A percentile compares a stretch with the other conserved stretches of the same genome.
phyloP scores from a whole-genome alignment of 2,329 filamentous ascomycete genomes.

The Calonectria pseudoturangicola region DNA sequence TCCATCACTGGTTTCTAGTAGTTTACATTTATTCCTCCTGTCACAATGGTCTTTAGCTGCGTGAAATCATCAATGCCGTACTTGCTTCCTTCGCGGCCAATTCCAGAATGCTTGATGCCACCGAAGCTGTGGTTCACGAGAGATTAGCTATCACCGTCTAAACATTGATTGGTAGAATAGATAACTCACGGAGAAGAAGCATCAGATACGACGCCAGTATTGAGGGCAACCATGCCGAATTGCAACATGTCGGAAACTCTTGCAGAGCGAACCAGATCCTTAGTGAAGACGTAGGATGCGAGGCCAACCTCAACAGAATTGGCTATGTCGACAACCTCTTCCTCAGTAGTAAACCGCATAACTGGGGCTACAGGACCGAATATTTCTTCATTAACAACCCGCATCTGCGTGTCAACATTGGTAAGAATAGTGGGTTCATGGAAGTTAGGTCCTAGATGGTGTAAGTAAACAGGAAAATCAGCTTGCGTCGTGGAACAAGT shows the following conservation, averaged over 20 bases:
- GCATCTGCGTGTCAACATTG: conserved; percentile 75
- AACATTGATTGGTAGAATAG: too few relatives aligned
- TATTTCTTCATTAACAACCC: conserved; percentile 75
- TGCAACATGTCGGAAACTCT: conserved; percentile 5
- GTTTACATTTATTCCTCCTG: background rate
- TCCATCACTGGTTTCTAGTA: background rate
- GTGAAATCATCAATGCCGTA: background rate
- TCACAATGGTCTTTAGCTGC: background rate
- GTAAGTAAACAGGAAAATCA: background rate
- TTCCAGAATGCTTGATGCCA: conserved; percentile 7
- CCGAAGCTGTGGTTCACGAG: background rate
- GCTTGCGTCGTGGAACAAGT: background rate
- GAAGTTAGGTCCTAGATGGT: conserved; percentile 67
- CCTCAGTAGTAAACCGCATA: conserved; percentile 79
- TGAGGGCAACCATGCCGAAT: conserved; percentile 6
- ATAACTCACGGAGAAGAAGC: conserved; percentile 7
- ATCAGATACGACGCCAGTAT: background rate
- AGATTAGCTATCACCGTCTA: background rate
- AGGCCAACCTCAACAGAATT: conserved; percentile 60
- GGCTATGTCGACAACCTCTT: conserved; percentile 75
- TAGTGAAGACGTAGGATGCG: conserved; percentile 7
- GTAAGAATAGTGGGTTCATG: conserved; percentile 81
- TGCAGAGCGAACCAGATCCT: conserved; percentile 6
- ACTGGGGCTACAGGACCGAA: conserved; percentile 80
- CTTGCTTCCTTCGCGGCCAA: conserved; percentile 7